Conservation (phyloP, 768 basidiomycete genomes). For the Lentinula sp. region DNA sequence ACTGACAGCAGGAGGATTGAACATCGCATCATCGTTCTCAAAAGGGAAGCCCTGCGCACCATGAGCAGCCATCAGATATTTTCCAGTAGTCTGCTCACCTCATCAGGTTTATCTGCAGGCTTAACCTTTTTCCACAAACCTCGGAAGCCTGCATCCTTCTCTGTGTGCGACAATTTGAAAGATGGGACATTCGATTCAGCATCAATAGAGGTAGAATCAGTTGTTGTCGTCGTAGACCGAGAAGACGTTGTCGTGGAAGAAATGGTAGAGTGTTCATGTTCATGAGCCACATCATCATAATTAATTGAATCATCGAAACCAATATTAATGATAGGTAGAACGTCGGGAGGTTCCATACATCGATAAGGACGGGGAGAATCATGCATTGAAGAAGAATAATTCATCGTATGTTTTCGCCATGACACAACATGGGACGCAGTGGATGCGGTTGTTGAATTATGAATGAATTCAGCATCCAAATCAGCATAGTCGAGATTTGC, state of each 20-base stretch:
- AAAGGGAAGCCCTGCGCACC: conserved; percentile 61
- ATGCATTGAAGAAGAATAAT: background rate
- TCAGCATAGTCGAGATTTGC: no score
- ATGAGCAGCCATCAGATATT: background rate
- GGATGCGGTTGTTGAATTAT: background rate
- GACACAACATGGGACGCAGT: background rate
- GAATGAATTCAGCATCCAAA: background rate
- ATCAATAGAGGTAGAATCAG: background rate
- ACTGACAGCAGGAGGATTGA: conserved; percentile 51
- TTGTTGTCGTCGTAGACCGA: background rate
- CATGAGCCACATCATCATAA: background rate
- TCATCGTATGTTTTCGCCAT: background rate
- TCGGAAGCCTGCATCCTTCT: conserved; percentile 52
- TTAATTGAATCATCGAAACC: background rate
- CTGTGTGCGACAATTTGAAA: conserved; percentile 1
- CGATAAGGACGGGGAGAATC: background rate
- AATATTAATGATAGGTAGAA: background rate
- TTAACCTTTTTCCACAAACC: conserved; percentile 79
- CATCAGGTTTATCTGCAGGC: conserved; percentile 73
- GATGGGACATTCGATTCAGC: background rate
- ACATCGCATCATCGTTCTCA: conserved; percentile 75
- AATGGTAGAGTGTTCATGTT: background rate
- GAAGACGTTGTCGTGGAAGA: background rate
- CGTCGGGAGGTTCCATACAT: background rate
- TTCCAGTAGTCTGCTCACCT: conserved; percentile 33